Evolutionary conservation across 2,329 filamentous ascomycete genomes (phyloP).

Genomic region (Ophiobolus disseminans): DNA sequence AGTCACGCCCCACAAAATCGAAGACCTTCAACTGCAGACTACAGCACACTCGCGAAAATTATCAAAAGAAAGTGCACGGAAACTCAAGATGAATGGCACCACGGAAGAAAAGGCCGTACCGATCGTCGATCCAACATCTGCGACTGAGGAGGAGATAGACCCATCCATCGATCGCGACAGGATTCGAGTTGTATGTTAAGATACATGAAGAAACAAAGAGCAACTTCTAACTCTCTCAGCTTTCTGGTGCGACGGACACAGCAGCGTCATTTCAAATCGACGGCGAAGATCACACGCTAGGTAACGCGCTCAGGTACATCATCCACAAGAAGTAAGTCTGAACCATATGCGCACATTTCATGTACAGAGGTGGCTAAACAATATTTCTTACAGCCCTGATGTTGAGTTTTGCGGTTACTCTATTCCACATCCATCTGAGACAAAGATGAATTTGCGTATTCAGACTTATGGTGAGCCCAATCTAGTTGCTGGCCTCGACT

Average conservation of each 20-base stretch:
- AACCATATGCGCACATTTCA: not conserved
- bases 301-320: slow-evolving; percentile 90
- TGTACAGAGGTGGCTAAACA: not conserved
- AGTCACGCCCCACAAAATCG: slow-evolving; percentile 16
- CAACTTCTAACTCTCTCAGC: slow-evolving; percentile 57
- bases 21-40: not conserved
- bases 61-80: slow-evolving; percentile 11
- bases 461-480: slow-evolving; percentile 86
- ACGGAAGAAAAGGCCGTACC: slow-evolving; percentile 27
- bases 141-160: slow-evolving; percentile 40
- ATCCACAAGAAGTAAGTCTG: slow-evolving; percentile 94
- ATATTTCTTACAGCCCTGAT: slow-evolving; percentile 69
- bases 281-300: slow-evolving; percentile 92
- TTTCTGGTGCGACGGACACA: slow-evolving; percentile 82
- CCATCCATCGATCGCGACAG: slow-evolving; percentile 51
- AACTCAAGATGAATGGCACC: slow-evolving; percentile 27
- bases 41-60: not conserved
- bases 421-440: slow-evolving; percentile 94
- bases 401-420: slow-evolving; percentile 99
- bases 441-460: slow-evolving; percentile 96
- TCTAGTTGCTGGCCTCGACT: not conserved
- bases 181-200: slow-evolving; percentile 52
- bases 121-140: slow-evolving; percentile 34
- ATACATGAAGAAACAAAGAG: not conserved
- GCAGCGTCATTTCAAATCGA: slow-evolving; percentile 95